Percentiles rank a stretch among this genome's conserved stretches.
phyloP scores from a whole-genome alignment of 495 filamentous ascomycete species.

The Schizothecium vesticola region DNA sequence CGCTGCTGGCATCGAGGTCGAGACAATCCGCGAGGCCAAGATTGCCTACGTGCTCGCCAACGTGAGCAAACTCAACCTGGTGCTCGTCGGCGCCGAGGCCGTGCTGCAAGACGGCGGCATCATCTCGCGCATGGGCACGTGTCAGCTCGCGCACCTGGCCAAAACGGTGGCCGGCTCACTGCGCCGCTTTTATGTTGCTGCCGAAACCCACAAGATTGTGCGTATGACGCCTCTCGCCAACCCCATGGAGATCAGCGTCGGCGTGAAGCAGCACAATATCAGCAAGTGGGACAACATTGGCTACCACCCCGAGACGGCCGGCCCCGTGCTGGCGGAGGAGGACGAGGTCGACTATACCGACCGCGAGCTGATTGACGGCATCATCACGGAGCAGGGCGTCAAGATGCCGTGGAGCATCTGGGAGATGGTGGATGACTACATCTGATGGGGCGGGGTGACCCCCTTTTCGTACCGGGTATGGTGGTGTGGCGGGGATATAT shows the following conservation, averaged over 20 bases:
- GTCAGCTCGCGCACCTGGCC: constrained; percentile 79
- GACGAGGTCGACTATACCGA: constrained; percentile 77
- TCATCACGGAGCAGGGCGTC: constrained; percentile 40
- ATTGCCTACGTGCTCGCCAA: constrained; percentile 75
- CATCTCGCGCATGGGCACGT: constrained; percentile 84
- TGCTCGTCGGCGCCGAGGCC: constrained; percentile 89
- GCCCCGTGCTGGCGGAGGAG: constrained; percentile 27
- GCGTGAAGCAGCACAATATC: constrained; percentile 66
- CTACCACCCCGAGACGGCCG: constrained; percentile 22
- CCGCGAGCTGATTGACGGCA: constrained; percentile 25
- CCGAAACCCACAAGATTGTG: constrained; percentile 79
- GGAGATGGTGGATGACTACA: constrained; percentile 33
- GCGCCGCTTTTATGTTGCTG: constrained; percentile 84
- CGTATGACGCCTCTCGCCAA: constrained; percentile 24
- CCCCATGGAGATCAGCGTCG: constrained; percentile 22
- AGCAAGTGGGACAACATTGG: constrained; percentile 55
- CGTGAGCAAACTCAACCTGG: constrained; percentile 63
- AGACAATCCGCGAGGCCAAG: constrained; percentile 69
- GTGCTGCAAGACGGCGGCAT: constrained; percentile 92
- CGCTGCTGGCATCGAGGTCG: constrained; percentile 69
- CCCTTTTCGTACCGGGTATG: background rate
- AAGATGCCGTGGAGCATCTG: constrained; percentile 35
- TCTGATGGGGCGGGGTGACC: no score
- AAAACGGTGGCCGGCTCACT: constrained; percentile 53
- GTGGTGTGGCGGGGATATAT: background rate